These are phyloP conservation scores for Carex parvula DNA, from an alignment of 176 grass and related monocot genomes.

Conservation along the genomic window DNA sequence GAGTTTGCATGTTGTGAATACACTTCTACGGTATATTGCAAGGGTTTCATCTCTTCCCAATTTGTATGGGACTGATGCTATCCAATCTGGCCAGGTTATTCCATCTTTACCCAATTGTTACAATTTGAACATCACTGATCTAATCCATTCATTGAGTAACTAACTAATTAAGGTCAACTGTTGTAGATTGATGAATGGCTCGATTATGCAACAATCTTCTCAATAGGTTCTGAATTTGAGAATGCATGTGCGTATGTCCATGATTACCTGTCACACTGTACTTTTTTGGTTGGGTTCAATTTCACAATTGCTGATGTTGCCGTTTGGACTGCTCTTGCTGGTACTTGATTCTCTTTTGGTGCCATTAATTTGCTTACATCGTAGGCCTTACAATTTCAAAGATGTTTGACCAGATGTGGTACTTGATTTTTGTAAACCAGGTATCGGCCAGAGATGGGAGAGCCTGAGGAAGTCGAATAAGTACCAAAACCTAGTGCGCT, in stretches of 20 bases:
- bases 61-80: conserved; percentile 56
- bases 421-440: conserved; percentile 29
- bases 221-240: conserved; percentile 75
- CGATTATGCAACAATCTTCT: conserved; percentile 52
- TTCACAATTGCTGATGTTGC: conserved; percentile 71
- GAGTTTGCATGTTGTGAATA: conserved; percentile 55
- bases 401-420: conserved; percentile 17
- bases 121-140: neutral
- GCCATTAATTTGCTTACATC: neutral
- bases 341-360: conserved; percentile 25
- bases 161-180: conserved; percentile 20
- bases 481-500: conserved; percentile 74
- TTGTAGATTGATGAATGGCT: conserved; percentile 91
- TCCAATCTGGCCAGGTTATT: conserved; percentile 63
- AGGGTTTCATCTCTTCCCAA: conserved; percentile 42
- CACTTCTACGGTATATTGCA: conserved; percentile 58
- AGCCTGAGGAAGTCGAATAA: conserved; percentile 80
- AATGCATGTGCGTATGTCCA: conserved; percentile 56
- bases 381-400: neutral
- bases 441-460: conserved; percentile 87
- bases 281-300: conserved; percentile 74
- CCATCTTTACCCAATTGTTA: conserved; percentile 7
- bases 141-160: neutral
- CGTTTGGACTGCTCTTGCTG: conserved; percentile 76
- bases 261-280: conserved; percentile 44